Percentiles rank a stretch among this genome's conserved stretches.
Conservation (phyloP, 2,329 filamentous ascomycete genomes). For the Cadophora malorum region DNA sequence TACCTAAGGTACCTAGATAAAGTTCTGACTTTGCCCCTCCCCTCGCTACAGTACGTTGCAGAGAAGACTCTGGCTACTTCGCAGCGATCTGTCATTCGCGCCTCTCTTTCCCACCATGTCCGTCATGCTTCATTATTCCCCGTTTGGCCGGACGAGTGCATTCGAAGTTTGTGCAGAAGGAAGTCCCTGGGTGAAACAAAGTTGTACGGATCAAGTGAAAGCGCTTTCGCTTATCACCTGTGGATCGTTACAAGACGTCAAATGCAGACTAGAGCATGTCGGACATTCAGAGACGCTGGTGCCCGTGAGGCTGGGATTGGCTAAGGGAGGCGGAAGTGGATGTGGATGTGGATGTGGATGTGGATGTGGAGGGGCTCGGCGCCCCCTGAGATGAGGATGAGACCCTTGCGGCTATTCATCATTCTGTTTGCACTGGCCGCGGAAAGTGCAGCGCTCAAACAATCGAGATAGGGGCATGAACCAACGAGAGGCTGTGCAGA, state of each 20-base stretch:
- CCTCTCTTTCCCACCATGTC: background rate
- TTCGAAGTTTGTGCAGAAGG: background rate
- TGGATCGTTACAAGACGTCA: slow-evolving; percentile 5
- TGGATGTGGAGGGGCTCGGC: background rate
- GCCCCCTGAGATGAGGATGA: slow-evolving; percentile 1
- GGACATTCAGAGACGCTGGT: slow-evolving; percentile 1
- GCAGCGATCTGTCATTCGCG: slow-evolving; percentile 4
- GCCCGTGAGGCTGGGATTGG: slow-evolving; percentile 11
- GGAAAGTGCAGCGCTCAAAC: background rate
- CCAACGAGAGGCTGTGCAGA: slow-evolving; percentile 15
- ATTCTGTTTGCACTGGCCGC: background rate
- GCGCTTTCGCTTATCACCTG: slow-evolving; percentile 5
- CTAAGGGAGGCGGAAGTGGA: background rate
- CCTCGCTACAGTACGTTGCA: background rate
- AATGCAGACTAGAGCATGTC: slow-evolving; percentile 11
- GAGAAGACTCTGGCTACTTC: background rate
- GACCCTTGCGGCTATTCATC: background rate
- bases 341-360: background rate
- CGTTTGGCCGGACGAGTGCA: slow-evolving; percentile 10
- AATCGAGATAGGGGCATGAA: slow-evolving; percentile 11
- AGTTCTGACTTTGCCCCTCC: slow-evolving; percentile 4
- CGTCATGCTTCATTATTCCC: slow-evolving; percentile 7
- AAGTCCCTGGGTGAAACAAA: slow-evolving; percentile 3
- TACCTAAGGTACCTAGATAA: background rate
- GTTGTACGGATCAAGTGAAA: background rate